Evolutionary conservation across 805 yeast genomes (phyloP).

Genomic region (Sugiyamaella chiloensis): DNA sequence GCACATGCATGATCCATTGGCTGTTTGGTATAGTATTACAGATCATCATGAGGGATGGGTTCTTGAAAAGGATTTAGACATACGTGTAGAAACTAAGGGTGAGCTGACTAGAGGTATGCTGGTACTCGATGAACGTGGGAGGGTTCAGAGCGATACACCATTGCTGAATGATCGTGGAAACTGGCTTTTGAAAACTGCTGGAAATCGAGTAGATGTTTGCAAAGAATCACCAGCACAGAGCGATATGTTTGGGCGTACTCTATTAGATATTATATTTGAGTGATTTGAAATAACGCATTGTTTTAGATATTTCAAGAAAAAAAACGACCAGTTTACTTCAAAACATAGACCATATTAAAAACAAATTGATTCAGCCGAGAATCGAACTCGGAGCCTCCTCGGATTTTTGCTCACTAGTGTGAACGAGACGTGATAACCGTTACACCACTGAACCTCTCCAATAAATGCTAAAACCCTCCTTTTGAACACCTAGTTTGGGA

Average conservation of each 20-base stretch:
- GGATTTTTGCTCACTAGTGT: constrained; percentile 20
- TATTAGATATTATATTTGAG: constrained; percentile 22
- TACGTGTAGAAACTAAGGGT: constrained; percentile 40
- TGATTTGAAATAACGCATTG: too few relatives aligned
- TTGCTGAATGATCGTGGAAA: constrained; percentile 13
- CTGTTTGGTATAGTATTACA: constrained; percentile 34
- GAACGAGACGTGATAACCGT: constrained; percentile 30
- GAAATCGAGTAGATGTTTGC: constrained; percentile 27
- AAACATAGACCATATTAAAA: too few relatives aligned
- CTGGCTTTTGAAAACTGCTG: constrained; percentile 25
- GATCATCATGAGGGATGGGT: constrained; percentile 20
- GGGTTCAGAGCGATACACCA: constrained; percentile 20
- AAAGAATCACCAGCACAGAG: constrained; percentile 23
- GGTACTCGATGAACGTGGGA: constrained; percentile 35
- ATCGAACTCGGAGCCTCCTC: constrained; percentile 28
- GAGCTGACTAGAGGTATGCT: constrained; percentile 39
- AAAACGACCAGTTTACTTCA: too few relatives aligned
- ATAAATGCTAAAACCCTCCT: too few relatives aligned
- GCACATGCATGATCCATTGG: constrained; percentile 40
- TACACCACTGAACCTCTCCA: constrained; percentile 28
- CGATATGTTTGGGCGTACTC: constrained; percentile 19
- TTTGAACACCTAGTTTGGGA: too few relatives aligned
- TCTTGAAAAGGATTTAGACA: constrained; percentile 28
- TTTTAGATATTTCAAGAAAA: too few relatives aligned
- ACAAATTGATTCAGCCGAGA: constrained; percentile 25